These are phyloP conservation scores for Suhomyces maxii DNA, from an alignment of 1,139 yeast species.

Conservation along the genomic window DNA sequence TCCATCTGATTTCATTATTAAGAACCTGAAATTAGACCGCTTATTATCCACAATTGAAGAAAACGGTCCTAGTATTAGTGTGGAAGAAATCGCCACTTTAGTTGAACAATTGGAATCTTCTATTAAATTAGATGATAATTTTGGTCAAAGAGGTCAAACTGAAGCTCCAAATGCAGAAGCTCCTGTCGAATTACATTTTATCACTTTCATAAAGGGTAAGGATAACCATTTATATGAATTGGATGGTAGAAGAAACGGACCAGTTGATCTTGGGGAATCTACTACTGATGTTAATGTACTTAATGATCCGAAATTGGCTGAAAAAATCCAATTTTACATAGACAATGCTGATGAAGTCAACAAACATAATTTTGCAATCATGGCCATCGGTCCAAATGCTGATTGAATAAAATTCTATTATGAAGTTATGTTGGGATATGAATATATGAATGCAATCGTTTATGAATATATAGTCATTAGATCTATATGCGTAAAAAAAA, in stretches of 20 bases:
- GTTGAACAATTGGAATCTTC: constrained; percentile 55
- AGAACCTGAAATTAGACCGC: constrained; percentile 33
- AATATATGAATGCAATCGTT: not conserved
- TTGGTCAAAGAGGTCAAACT: constrained; percentile 72
- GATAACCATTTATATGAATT: constrained; percentile 72
- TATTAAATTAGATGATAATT: constrained; percentile 53
- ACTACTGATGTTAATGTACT: constrained; percentile 47
- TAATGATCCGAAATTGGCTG: constrained; percentile 48
- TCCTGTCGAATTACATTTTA: constrained; percentile 72
- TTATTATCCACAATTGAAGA: constrained; percentile 16
- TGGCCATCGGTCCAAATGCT: constrained; percentile 58
- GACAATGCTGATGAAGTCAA: constrained; percentile 58
- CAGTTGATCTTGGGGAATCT: constrained; percentile 60
- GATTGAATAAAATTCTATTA: not conserved
- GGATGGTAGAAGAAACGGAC: constrained; percentile 86
- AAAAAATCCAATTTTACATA: constrained; percentile 67
- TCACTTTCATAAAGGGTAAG: constrained; percentile 63
- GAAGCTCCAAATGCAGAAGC: constrained; percentile 73
- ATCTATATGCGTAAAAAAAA: not conserved
- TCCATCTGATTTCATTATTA: constrained; percentile 43
- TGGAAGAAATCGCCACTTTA: constrained; percentile 35
- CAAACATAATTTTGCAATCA: constrained; percentile 61
- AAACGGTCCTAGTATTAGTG: constrained; percentile 1
- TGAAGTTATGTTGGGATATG: not conserved
- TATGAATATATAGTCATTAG: not conserved